Conservation (phyloP, 2,329 filamentous ascomycete species). For the Fusarium pilosicola region DNA sequence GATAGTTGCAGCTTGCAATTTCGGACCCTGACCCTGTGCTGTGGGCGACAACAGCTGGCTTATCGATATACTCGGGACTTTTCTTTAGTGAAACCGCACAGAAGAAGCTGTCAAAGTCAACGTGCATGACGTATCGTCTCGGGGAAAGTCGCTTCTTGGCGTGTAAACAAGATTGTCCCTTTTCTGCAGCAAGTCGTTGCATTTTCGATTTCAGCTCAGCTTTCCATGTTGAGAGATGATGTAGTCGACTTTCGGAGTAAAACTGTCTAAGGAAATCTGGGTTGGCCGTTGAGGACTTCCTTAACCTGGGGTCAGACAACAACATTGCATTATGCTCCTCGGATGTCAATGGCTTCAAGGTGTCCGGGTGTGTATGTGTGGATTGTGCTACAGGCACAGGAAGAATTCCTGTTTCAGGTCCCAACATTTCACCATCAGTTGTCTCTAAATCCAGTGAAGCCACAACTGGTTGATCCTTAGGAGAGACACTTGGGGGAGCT, state of each 20-base stretch:
- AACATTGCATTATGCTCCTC: slow-evolving; percentile 93
- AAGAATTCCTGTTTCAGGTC: not conserved
- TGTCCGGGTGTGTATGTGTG: slow-evolving; percentile 18
- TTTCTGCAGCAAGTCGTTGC: slow-evolving; percentile 81
- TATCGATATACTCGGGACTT: slow-evolving; percentile 77
- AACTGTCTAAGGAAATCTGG: slow-evolving; percentile 94
- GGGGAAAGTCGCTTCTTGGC: slow-evolving; percentile 67
- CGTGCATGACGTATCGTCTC: slow-evolving; percentile 88
- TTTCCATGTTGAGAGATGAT: slow-evolving; percentile 97
- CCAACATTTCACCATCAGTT: not conserved
- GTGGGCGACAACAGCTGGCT: slow-evolving; percentile 90
- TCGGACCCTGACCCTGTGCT: slow-evolving; percentile 87
- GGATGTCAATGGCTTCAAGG: slow-evolving; percentile 76
- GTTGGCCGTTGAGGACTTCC: slow-evolving; percentile 90
- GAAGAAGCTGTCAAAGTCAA: slow-evolving; percentile 99
- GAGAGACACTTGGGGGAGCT: not conserved
- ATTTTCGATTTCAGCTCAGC: slow-evolving; percentile 90
- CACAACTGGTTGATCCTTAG: not conserved
- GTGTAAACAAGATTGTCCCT: slow-evolving; percentile 57
- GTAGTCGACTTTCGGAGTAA: slow-evolving; percentile 92
- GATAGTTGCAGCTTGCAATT: slow-evolving; percentile 97
- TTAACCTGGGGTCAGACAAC: slow-evolving; percentile 83
- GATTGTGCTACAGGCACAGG: not conserved
- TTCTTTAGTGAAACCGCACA: slow-evolving; percentile 88
- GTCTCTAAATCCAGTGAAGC: not conserved